Base-by-base conservation (phyloP, 257 asterid species). In the Solanum sparsipilum region DNA sequence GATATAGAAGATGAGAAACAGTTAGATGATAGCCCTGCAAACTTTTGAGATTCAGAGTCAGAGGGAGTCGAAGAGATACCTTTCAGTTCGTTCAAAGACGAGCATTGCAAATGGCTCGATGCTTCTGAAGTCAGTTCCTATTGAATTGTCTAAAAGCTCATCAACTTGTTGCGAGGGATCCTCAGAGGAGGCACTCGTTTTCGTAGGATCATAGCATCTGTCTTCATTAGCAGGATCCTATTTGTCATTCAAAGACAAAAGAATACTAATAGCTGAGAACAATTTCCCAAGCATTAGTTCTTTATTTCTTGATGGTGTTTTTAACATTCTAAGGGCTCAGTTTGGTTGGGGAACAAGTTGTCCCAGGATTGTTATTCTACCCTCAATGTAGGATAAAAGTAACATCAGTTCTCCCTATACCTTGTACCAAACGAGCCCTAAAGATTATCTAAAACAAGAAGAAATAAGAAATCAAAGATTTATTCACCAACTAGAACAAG, bases 11-110 rank as follows among this genome's bases (percentile, higher is more conserved):
- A 96, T 90, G 98, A 95, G 93, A 93, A 94, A 87, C 99, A 97
- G 89, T 89, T 97, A 93, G 99, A 97, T 92, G 98, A 97, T 76
- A 97, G 98, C 94, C 99, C 98, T 36, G 96, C 90, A 87, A 97
- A 94, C 90, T 96, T 94, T 74, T 96, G 88, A 92, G 41, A 29
- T 29, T 67, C 76, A 2, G 27, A 39, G 7, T 39, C 76, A 7
- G 27, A n/a, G 13, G 34, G 63, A 39, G 84, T 78, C 27, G 63
- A 41, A 78, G 63, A 41, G 84, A 78, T 18, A 32, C 60, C 60
- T 76, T 76, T 39, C 12, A n/a, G 84, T 76, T 76, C 60, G 38
- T 27, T 25, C 65, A 78, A 41, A 76, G 60, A 5, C n/a, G n/a
- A 39, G 60, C 60, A 39, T 4, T 13, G 3, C 56, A 46, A 13